Evolutionary conservation across 139 green algal species (phyloP).

Genomic region (Limnomonas spitsbergensis): DNA sequence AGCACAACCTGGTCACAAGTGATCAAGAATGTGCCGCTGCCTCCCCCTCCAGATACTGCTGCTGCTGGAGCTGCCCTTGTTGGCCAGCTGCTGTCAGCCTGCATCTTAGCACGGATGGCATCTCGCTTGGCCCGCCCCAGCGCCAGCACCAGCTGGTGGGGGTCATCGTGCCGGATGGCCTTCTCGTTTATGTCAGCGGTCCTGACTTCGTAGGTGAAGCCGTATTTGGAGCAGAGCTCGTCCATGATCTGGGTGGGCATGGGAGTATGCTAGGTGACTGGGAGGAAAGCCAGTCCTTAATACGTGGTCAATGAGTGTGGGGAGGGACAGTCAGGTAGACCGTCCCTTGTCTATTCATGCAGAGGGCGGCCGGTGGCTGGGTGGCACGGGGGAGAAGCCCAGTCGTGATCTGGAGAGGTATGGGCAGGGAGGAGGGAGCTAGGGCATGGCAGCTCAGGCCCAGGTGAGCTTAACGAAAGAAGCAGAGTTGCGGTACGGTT

Average conservation of each 20-base stretch:
- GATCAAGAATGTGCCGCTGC: slow-evolving; percentile 18
- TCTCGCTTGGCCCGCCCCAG: slow-evolving; percentile 74
- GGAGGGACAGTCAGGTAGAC: too few relatives aligned
- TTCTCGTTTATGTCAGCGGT: slow-evolving; percentile 84
- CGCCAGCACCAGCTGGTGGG: slow-evolving; percentile 58
- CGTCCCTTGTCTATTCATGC: too few relatives aligned
- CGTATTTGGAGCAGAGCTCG: neutral
- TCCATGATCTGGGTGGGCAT: slow-evolving; percentile 13
- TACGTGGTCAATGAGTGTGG: too few relatives aligned
- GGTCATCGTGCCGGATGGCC: slow-evolving; percentile 55
- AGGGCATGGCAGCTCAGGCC: too few relatives aligned
- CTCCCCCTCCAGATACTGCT: neutral
- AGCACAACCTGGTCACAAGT: slow-evolving; percentile 74
- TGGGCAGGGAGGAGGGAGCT: too few relatives aligned
- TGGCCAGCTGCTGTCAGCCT: slow-evolving; percentile 1
- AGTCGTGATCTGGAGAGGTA: too few relatives aligned
- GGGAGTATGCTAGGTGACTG: too few relatives aligned
- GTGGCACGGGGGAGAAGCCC: too few relatives aligned
- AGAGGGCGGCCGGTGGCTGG: too few relatives aligned
- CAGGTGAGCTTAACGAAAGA: too few relatives aligned
- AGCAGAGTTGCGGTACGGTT: too few relatives aligned
- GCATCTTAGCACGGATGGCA: slow-evolving; percentile 51
- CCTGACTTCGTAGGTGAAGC: slow-evolving; percentile 47
- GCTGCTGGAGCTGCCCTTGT: neutral
- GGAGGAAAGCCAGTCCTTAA: too few relatives aligned